Evolutionary conservation across 257 asterid species (phyloP).

Genomic region (Solanum pimpinellifolium): DNA sequence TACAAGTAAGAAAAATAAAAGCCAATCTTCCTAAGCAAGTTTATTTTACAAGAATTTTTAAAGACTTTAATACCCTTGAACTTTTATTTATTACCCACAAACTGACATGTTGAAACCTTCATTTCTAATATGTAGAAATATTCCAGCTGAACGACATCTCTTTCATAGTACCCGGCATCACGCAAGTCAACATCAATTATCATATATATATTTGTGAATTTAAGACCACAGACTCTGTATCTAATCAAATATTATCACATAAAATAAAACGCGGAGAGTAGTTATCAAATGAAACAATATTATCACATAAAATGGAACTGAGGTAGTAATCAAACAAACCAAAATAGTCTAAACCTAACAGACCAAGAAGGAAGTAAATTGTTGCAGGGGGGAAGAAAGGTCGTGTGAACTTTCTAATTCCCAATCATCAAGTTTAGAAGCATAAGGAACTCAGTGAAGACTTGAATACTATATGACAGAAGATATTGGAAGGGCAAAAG

Average conservation of each 20-base stretch:
- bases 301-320: not conserved
- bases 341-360: not conserved
- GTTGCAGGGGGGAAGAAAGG: not conserved
- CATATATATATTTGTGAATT: not conserved
- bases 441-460: not conserved
- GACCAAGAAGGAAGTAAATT: not conserved
- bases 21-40: not conserved
- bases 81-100: not conserved
- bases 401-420: not conserved
- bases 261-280: not conserved
- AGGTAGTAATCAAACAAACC: not conserved
- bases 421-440: not conserved
- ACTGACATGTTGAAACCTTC: not conserved
- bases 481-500: not conserved
- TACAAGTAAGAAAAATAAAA: not conserved
- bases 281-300: not conserved
- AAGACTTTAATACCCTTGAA: not conserved
- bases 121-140: not conserved
- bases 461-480: not conserved
- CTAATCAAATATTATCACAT: not conserved
- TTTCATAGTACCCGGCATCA: not conserved
- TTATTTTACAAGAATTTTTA: not conserved
- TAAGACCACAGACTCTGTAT: not conserved
- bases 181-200: not conserved
- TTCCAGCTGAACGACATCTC: not conserved